Conservation (phyloP, 345 rosid genomes). For the Salix exigua region DNA sequence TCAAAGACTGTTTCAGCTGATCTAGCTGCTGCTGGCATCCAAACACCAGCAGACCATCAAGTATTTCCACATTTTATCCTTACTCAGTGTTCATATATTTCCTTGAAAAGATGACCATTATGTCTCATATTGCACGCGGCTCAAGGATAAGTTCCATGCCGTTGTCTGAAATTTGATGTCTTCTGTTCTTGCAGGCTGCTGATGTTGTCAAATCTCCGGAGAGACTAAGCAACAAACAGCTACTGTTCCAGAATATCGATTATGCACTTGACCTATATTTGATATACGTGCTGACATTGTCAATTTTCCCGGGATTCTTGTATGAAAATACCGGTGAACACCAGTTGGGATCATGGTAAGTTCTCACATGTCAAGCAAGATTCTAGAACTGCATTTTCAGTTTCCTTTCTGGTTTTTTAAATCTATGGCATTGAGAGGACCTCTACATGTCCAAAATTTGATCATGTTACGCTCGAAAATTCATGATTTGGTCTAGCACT, state of each 20-base stretch:
- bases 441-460: neutral
- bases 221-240: constrained; percentile 53
- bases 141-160: neutral
- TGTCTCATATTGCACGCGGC: neutral
- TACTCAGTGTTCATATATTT: neutral
- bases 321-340: constrained; percentile 76
- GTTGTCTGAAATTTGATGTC: neutral
- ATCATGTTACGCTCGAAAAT: neutral
- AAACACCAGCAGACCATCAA: constrained; percentile 19
- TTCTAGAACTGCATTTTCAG: neutral
- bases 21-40: constrained; percentile 84
- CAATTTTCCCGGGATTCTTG: constrained; percentile 84
- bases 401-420: neutral
- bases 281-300: constrained; percentile 59
- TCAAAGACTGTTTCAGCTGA: constrained; percentile 75
- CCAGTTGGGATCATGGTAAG: constrained; percentile 53
- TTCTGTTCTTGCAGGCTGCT: constrained; percentile 33
- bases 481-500: neutral
- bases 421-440: neutral
- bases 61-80: neutral
- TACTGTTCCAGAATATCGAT: constrained; percentile 59
- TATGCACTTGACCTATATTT: constrained; percentile 57
- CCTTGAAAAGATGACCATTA: neutral
- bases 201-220: constrained; percentile 28
- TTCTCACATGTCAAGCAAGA: neutral